Conservation (phyloP, 306 rosid genomes). For the Herpetospermum pedunculosum region DNA sequence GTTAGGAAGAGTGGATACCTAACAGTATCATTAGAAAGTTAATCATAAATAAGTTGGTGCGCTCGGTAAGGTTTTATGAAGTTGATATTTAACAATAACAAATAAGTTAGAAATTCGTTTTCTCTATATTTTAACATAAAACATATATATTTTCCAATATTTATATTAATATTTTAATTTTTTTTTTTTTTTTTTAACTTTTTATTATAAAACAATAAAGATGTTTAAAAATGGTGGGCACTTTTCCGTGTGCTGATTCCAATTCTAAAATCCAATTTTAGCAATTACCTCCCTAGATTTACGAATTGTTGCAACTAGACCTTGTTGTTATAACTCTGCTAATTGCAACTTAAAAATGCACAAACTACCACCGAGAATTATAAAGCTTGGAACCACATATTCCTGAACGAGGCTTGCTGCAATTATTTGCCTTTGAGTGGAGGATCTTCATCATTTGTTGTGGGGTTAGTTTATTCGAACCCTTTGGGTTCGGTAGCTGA, state of each 20-base stretch:
- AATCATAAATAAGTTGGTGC: neutral
- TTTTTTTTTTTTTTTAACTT: no score
- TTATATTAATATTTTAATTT: no score
- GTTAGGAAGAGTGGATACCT: no score
- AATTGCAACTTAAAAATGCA: neutral
- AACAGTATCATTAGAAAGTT: no score
- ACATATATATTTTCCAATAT: neutral
- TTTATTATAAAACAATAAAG: neutral
- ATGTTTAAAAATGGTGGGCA: no score
- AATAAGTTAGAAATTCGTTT: neutral
- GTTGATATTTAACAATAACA: neutral
- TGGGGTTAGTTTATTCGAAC: no score
- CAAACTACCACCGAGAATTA: neutral
- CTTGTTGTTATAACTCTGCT: neutral
- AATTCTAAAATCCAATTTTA: neutral
- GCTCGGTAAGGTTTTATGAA: no score
- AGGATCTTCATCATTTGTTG: no score
- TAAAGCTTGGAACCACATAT: neutral
- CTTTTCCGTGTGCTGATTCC: neutral
- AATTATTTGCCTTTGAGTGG: no score
- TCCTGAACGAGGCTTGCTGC: neutral
- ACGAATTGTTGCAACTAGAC: neutral
- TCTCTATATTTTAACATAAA: neutral
- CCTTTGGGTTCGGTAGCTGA: no score
- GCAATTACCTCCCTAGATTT: neutral